phyloP scores from a whole-genome alignment of 129 eudicot genomes.

The Arctium minus region DNA sequence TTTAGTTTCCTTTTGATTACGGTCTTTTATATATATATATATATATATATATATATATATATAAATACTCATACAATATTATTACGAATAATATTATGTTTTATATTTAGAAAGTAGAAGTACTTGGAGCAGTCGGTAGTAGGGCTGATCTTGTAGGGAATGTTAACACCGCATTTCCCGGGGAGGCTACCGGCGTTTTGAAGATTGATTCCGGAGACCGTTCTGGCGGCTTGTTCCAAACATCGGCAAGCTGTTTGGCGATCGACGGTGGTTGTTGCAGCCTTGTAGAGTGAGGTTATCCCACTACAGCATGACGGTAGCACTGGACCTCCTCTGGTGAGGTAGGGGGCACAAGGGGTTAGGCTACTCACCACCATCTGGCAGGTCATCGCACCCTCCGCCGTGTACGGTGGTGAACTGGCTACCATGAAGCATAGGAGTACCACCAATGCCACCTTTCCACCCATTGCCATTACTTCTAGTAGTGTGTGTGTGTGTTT shows the following conservation, averaged over 20 bases:
- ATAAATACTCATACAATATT: no score
- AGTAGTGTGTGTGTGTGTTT: neutral
- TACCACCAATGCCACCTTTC: conserved; percentile 15
- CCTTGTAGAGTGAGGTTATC: conserved; percentile 25
- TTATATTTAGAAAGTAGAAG: neutral
- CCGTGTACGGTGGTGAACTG: conserved; percentile 14
- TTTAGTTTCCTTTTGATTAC: no score
- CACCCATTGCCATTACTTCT: conserved; percentile 5
- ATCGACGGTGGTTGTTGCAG: conserved; percentile 42
- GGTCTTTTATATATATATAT: no score
- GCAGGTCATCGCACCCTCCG: conserved; percentile 29
- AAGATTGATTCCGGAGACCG: conserved; percentile 23
- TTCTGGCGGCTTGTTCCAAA: conserved; percentile 33
- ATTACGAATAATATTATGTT: no score
- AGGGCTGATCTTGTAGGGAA: conserved; percentile 56
- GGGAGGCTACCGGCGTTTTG: conserved; percentile 39
- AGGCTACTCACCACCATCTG: conserved; percentile 24
- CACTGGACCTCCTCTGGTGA: conserved; percentile 28
- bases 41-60: no score
- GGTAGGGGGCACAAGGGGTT: conserved; percentile 35
- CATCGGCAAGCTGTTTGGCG: conserved; percentile 48
- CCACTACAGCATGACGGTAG: conserved; percentile 48
- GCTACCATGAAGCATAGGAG: conserved; percentile 24
- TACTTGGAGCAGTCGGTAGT: conserved; percentile 58
- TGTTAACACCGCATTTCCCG: conserved; percentile 44